Evolutionary conservation across 306 rosid genomes (phyloP).

Genomic region (Hylodesmum podocarpum): DNA sequence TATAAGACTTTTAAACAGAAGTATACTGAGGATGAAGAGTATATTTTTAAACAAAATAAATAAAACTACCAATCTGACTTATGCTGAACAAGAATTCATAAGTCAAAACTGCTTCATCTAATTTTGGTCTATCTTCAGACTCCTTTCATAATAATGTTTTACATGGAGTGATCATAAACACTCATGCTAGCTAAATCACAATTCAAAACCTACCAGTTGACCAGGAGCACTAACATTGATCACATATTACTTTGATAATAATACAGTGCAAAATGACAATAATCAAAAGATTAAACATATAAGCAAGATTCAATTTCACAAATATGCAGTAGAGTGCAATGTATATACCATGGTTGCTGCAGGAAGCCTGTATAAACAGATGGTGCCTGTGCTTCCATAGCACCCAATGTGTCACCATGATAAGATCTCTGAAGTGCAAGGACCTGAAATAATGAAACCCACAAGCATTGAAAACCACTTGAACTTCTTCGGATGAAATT

Average conservation of each 20-base stretch:
- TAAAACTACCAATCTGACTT: background rate
- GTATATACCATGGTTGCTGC: constrained; percentile 90
- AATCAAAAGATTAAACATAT: background rate
- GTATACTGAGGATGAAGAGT: background rate
- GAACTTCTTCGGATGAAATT: background rate
- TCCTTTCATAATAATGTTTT: background rate
- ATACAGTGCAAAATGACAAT: constrained; percentile 1
- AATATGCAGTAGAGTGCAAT: constrained; percentile 8
- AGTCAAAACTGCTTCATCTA: constrained; percentile 26
- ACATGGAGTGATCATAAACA: background rate
- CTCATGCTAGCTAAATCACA: background rate
- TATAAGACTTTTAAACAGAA: background rate
- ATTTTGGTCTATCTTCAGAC: constrained; percentile 21
- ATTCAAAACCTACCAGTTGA: constrained; percentile 10
- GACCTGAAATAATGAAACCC: constrained; percentile 59
- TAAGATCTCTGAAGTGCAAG: constrained; percentile 87
- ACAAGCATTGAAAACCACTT: constrained; percentile 18
- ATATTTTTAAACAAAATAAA: background rate
- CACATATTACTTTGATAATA: background rate
- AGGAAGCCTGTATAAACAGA: constrained; percentile 94
- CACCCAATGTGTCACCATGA: constrained; percentile 98
- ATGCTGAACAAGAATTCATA: background rate
- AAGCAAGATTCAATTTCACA: background rate
- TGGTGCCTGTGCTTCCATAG: constrained; percentile 99
- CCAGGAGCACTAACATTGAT: background rate